Evolutionary conservation across 768 basidiomycete species (phyloP), one percentile per base, ranked within the genome.

Genomic region (Leccinum incarnatum): DNA sequence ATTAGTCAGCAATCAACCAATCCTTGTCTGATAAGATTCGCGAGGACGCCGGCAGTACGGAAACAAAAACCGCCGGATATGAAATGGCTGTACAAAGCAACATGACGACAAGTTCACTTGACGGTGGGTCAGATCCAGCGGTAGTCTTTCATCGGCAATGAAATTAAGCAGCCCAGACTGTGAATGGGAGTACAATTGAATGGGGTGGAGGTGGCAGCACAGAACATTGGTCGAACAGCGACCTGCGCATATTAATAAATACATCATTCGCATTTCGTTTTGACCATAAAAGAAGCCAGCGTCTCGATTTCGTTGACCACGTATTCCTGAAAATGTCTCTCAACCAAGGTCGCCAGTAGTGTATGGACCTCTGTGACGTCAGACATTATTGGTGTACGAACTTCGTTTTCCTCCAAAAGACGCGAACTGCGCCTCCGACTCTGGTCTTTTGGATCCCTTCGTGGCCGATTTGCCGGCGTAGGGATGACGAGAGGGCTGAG

Each of bases 271-370:
- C 76, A 75, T 71, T 83, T 85, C 6, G 73, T 80, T 72, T 87
- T 89, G 52, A 91, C 82, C 88, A 92, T 88, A 64, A 93, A 92
- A 30, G 85, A 82, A 19, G 89, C 88, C 42, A 93, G 75, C n/a
- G 86, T 88, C 60, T 93, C 91, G 50, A 90, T 85, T 72, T 93
- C 91, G 71, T 87, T 86, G 17, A 80, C 73, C 12, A 74, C 65
- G 57, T 83, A 76, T 40, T 87, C 84, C 57, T 82, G 78, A 69
- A 91, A 93, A 72, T 93, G 91, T 55, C 79, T 79, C 66, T 91
- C 87, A 2, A 85, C 89, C 42, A 93, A 79, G 8, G 76, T 74
- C 2, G 91, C 91, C 34, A 93, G 73, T 47, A 88, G 79, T 0
- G 70, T 76, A 58, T 91, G 86, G 15, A 91, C 76, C 37, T 91